Evolutionary conservation across 768 basidiomycete species (phyloP).

Genomic region (Tylopilus rubrobrunneus): DNA sequence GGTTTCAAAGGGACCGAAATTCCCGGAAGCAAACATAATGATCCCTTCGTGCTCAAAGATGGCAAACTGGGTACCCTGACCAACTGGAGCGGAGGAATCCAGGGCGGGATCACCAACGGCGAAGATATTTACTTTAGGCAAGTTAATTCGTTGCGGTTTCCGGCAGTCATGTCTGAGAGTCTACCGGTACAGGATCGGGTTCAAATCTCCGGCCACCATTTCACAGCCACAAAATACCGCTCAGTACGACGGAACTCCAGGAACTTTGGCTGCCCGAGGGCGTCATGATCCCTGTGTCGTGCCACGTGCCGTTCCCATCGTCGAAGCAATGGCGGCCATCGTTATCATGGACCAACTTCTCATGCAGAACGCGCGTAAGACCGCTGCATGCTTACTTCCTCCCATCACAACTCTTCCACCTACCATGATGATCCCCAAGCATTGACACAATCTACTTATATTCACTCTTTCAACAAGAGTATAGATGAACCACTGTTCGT

Average conservation of each 20-base stretch:
- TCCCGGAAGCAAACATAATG: conserved; percentile 91
- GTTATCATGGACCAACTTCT: conserved; percentile 94
- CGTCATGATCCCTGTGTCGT: conserved; percentile 98
- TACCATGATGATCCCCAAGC: conserved; percentile 75
- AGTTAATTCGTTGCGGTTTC: conserved; percentile 17
- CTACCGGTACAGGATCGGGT: conserved; percentile 68
- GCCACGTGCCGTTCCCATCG: conserved; percentile 94
- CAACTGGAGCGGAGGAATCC: conserved; percentile 97
- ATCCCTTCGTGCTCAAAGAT: conserved; percentile 68
- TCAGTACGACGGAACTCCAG: conserved; percentile 89
- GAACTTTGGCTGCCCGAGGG: conserved; percentile 85
- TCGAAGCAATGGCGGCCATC: conserved; percentile 95
- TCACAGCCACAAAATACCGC: conserved; percentile 87
- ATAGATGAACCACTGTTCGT: neutral
- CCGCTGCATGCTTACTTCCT: conserved; percentile 75
- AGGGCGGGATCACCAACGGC: conserved; percentile 97
- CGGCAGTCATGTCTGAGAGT: conserved; percentile 6
- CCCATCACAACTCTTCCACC: conserved; percentile 85
- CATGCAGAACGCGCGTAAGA: conserved; percentile 79
- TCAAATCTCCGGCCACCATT: conserved; percentile 99
- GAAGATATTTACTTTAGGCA: conserved; percentile 97
- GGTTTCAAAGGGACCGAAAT: conserved; percentile 95
- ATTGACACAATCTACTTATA: conserved; percentile 7
- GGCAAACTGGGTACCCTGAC: conserved; percentile 80
- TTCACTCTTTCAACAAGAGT: conserved; percentile 3